Conservation (phyloP, 164 flowering plant genomes). For the Warburgia ugandensis region DNA sequence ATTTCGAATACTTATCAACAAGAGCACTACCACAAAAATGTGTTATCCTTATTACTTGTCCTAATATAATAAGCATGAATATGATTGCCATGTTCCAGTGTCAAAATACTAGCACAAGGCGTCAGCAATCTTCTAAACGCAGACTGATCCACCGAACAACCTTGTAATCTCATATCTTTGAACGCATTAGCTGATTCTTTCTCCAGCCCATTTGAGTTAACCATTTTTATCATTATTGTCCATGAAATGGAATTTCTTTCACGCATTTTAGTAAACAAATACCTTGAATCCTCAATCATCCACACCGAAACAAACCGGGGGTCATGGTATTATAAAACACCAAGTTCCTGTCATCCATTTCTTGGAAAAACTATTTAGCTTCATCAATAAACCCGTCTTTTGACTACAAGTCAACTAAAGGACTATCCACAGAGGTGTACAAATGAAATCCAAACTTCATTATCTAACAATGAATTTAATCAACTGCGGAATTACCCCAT, state of each 20-base stretch:
- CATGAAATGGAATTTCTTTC: constrained; percentile 63
- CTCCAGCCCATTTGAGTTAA: constrained; percentile 48
- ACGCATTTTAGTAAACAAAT: constrained; percentile 34
- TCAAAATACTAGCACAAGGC: constrained; percentile 64
- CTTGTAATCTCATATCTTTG: constrained; percentile 51
- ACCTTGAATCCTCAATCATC: constrained; percentile 29
- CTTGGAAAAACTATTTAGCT: constrained; percentile 41
- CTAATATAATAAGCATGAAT: constrained; percentile 54
- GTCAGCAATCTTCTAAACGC: constrained; percentile 75
- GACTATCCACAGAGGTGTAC: constrained; percentile 24
- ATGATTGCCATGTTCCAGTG: constrained; percentile 59
- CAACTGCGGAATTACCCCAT: constrained; percentile 2
- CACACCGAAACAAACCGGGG: constrained; percentile 31
- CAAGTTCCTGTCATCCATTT: constrained; percentile 31
- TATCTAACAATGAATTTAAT: constrained; percentile 22
- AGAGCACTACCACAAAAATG: constrained; percentile 84
- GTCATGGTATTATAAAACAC: constrained; percentile 53
- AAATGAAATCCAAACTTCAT: constrained; percentile 19
- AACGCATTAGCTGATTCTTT: constrained; percentile 47
- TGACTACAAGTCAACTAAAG: constrained; percentile 26
- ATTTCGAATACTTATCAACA: constrained; percentile 82
- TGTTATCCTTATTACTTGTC: constrained; percentile 37
- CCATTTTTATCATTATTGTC: constrained; percentile 78
- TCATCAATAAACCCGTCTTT: constrained; percentile 27
- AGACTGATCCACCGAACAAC: constrained; percentile 55